Evolutionary conservation across 192 early-diverging fungal genomes (phyloP), one percentile per base, ranked within the genome.

Genomic region (Coemansia sp.): DNA sequence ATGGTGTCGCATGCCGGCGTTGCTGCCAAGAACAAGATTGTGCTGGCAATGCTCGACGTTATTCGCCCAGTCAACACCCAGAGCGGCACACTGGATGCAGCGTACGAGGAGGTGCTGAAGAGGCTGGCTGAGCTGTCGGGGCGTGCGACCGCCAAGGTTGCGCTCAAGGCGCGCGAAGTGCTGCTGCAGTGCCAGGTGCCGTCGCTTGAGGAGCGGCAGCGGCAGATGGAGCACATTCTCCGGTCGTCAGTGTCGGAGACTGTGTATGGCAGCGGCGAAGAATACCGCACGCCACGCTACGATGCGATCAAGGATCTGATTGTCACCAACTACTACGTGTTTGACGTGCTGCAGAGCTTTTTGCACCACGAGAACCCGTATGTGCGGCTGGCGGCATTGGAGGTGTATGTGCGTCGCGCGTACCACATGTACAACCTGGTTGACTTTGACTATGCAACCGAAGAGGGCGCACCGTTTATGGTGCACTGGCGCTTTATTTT

Each of bases 341-440:
- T 97, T 67, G 97, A 99, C 64, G 92, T 98, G 19, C 73, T 99
- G 58, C 93, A 93, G 64, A 82, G 83, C 60, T 96, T 99, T 84
- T 93, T 99, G 75, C 94, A 93, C 78, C 90, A 98, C 69, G 74
- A 83, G 32, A 89, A 94, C 59, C 75, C 79, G 21, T 87, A 88
- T 57, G 84, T 96, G 54, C 79, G 89, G 6, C 76, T 93, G 66
- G 90, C 92, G 1, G 95, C 97, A 21, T 85, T 97, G 32, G 95
- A 97, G 86, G 94, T 95, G 12, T 99, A 99, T 71, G 92, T 93
- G 57, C 88, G 96, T 59, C 95, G 95, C 64, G 94, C 97, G 5
- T 96, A 97, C 88, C 94, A 98, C 70, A 94, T 94, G 39, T 99
- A 99, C 84, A 87, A 93, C 67, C 89, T 99, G 50, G 86, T 91